phyloP scores from a whole-genome alignment of 2,329 filamentous ascomycete species.

The Xylaria sp. region DNA sequence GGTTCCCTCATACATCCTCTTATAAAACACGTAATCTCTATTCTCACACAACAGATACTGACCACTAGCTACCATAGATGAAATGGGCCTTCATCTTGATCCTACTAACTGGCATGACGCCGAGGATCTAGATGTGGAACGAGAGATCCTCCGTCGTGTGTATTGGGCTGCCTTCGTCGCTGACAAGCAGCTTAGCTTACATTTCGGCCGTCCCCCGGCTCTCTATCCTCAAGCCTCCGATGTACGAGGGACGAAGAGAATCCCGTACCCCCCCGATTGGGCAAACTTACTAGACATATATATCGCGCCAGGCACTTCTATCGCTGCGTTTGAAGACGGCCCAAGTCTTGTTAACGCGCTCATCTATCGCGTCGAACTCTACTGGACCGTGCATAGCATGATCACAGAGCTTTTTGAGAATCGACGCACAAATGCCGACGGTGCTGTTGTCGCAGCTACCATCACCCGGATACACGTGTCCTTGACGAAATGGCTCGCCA shows the following conservation, averaged over 20 bases:
- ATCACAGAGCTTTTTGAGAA: constrained; percentile 59
- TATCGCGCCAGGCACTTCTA: constrained; percentile 50
- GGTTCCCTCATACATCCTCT: neutral
- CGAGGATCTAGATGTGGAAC: constrained; percentile 47
- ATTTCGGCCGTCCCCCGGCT: constrained; percentile 57
- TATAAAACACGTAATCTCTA: neutral
- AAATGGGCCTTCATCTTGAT: constrained; percentile 59
- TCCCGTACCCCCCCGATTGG: constrained; percentile 57
- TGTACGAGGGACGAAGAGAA: constrained; percentile 53
- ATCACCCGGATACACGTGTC: constrained; percentile 53
- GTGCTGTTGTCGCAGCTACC: constrained; percentile 48
- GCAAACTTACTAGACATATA: constrained; percentile 54
- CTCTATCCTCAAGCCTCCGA: constrained; percentile 56
- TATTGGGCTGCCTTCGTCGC: constrained; percentile 58
- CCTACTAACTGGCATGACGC: constrained; percentile 55
- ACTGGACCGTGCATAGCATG: constrained; percentile 55
- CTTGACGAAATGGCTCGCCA: constrained; percentile 53
- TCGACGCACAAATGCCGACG: constrained; percentile 47
- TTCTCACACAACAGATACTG: neutral
- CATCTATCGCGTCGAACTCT: constrained; percentile 54
- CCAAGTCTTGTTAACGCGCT: constrained; percentile 51
- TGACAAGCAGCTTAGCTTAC: constrained; percentile 57
- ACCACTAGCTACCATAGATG: constrained; percentile 36
- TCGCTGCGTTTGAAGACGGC: constrained; percentile 54
- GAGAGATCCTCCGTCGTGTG: constrained; percentile 54